Percentiles rank a stretch among this genome's conserved stretches.
phyloP scores from a whole-genome alignment of 2,329 filamentous ascomycete species.

The Sporothrix protearum region DNA sequence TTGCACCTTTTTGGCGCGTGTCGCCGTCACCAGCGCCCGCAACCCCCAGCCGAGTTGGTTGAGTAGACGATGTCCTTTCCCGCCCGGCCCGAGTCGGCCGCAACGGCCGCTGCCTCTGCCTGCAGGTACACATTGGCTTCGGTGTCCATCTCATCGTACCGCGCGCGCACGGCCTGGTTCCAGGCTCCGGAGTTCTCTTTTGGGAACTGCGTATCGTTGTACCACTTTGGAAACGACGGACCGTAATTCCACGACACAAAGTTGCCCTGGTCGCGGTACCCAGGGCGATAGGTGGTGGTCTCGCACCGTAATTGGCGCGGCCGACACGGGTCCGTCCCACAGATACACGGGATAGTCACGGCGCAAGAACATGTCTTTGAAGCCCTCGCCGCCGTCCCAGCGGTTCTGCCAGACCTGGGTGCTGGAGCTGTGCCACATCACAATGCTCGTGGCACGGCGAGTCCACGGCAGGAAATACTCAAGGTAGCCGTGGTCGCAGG shows the following conservation, averaged over 20 bases:
- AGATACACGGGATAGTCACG: slow-evolving; percentile 40
- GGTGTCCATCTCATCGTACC: slow-evolving; percentile 39
- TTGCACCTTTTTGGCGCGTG: slow-evolving; percentile 37
- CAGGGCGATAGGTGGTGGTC: slow-evolving; percentile 32
- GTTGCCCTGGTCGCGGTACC: slow-evolving; percentile 35
- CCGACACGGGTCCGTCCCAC: slow-evolving; percentile 40
- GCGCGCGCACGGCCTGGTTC: slow-evolving; percentile 36
- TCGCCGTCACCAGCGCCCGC: slow-evolving; percentile 36
- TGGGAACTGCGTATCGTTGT: slow-evolving; percentile 38
- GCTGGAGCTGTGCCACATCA: slow-evolving; percentile 41
- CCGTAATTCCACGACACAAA: slow-evolving; percentile 36
- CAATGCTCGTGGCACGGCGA: slow-evolving; percentile 36
- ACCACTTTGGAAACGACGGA: slow-evolving; percentile 34
- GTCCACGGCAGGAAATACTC: slow-evolving; percentile 40
- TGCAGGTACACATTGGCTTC: slow-evolving; percentile 36
- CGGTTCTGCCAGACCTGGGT: slow-evolving; percentile 40
- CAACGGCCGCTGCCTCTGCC: slow-evolving; percentile 36
- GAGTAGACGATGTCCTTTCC: slow-evolving; percentile 36
- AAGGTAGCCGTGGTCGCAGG: slow-evolving; percentile 41
- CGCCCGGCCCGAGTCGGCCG: slow-evolving; percentile 36
- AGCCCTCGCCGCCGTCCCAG: slow-evolving; percentile 40
- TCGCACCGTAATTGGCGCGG: slow-evolving; percentile 40
- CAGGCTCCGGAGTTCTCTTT: slow-evolving; percentile 33
- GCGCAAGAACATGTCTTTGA: slow-evolving; percentile 40
- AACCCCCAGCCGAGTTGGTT: slow-evolving; percentile 38